A percentile compares a stretch with the other conserved stretches of the same genome.
Conservation (phyloP, 2,329 filamentous ascomycete genomes). For the Pseudogymnoascus sp. region DNA sequence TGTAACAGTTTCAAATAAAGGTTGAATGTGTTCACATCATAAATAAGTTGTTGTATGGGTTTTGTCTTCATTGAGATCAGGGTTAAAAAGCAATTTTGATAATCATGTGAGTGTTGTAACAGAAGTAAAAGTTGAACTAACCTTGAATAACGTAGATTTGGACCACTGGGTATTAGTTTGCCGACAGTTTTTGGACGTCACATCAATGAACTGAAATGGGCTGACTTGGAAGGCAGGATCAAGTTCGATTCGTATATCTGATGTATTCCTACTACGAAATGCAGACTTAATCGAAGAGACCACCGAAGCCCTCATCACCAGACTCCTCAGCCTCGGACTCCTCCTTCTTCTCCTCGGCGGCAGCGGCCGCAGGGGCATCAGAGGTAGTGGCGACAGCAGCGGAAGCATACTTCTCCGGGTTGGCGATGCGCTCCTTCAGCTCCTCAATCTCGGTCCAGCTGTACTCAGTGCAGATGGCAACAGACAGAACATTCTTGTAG, state of each 20-base stretch:
- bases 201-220: constrained; percentile 1
- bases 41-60: constrained; percentile 33
- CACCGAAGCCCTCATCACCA: constrained; percentile 60
- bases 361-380: constrained; percentile 42
- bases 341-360: constrained; percentile 53
- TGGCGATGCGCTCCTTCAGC: constrained; percentile 99
- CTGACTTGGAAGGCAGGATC: neutral
- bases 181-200: neutral
- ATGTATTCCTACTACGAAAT: neutral
- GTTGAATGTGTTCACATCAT: constrained; percentile 6
- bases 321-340: constrained; percentile 60
- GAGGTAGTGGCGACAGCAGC: constrained; percentile 60
- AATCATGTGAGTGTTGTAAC: constrained; percentile 25
- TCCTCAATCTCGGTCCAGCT: constrained; percentile 93
- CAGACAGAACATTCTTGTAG: constrained; percentile 94
- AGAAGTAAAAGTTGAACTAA: constrained; percentile 17
- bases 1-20: constrained; percentile 17
- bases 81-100: constrained; percentile 33
- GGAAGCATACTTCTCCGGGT: constrained; percentile 91
- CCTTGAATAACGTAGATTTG: neutral
- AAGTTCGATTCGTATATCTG: neutral
- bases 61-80: constrained; percentile 31
- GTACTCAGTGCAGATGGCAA: constrained; percentile 84
- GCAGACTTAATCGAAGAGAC: constrained; percentile 58
- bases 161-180: neutral